phyloP scores from a whole-genome alignment of 1,284 basidiomycete genomes.

The Veloboletus limbatus region DNA sequence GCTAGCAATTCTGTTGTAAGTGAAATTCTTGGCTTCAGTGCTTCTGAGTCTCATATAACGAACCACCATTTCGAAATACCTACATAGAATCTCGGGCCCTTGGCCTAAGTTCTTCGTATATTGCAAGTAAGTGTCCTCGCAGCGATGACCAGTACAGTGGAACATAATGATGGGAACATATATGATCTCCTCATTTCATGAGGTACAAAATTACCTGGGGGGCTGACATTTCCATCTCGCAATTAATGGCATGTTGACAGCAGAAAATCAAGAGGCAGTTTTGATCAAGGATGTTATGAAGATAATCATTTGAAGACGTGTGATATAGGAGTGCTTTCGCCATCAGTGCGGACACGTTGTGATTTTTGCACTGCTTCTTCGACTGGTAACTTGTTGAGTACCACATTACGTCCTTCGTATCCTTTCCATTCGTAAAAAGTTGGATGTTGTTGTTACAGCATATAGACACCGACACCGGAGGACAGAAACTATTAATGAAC shows the following conservation, averaged over 20 bases:
- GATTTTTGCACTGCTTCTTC: slow-evolving; percentile 28
- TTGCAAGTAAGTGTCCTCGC: background rate
- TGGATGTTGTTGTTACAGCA: slow-evolving; percentile 34
- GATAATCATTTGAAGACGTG: no score
- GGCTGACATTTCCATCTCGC: slow-evolving; percentile 4
- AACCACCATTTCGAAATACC: no score
- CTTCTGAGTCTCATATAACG: no score
- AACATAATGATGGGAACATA: slow-evolving; percentile 5
- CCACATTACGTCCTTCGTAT: slow-evolving; percentile 23
- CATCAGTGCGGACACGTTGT: slow-evolving; percentile 16
- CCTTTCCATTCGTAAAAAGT: slow-evolving; percentile 25
- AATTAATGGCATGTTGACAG: slow-evolving; percentile 4
- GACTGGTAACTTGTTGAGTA: slow-evolving; percentile 31
- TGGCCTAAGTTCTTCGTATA: background rate
- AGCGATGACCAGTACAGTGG: slow-evolving; percentile 7
- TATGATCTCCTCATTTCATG: slow-evolving; percentile 1
- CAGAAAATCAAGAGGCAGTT: slow-evolving; percentile 1
- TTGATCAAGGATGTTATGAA: background rate
- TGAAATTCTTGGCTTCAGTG: no score
- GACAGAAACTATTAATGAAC: slow-evolving; percentile 29
- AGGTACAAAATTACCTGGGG: slow-evolving; percentile 7
- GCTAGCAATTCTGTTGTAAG: no score
- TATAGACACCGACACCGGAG: slow-evolving; percentile 1
- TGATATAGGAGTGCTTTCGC: slow-evolving; percentile 1
- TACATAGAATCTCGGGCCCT: background rate